A percentile compares a stretch with the other conserved stretches of the same genome.
Conservation (phyloP, 1,139 yeast species). For the Trichomonascaceae sp. region DNA sequence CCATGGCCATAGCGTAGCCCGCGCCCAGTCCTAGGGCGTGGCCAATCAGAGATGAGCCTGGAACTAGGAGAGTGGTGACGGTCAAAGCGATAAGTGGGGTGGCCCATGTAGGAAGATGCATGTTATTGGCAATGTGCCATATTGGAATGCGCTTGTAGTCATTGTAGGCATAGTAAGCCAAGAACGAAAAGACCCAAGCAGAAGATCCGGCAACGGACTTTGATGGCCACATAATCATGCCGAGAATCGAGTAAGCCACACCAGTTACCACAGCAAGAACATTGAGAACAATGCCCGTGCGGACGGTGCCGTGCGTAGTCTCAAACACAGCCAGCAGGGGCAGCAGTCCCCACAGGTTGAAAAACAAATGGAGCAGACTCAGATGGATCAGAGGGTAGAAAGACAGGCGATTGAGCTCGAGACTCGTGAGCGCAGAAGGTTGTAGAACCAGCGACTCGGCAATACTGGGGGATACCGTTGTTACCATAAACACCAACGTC, state of each 20-base stretch:
- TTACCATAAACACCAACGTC: constrained; percentile 28
- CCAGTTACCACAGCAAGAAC: constrained; percentile 60
- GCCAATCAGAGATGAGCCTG: constrained; percentile 61
- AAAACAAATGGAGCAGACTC: constrained; percentile 45
- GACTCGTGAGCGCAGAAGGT: constrained; percentile 42
- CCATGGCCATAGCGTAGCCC: constrained; percentile 45
- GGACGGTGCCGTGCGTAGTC: constrained; percentile 66
- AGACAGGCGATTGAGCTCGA: constrained; percentile 53
- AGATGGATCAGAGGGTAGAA: constrained; percentile 65
- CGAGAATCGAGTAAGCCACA: constrained; percentile 47
- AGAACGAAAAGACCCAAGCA: constrained; percentile 64
- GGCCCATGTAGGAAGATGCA: constrained; percentile 44
- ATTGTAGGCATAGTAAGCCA: constrained; percentile 49
- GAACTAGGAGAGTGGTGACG: constrained; percentile 35
- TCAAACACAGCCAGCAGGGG: constrained; percentile 59
- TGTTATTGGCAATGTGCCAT: constrained; percentile 16
- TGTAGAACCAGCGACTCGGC: constrained; percentile 32
- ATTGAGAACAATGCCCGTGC: constrained; percentile 74
- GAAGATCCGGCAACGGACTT: constrained; percentile 52
- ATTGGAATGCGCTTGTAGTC: constrained; percentile 43
- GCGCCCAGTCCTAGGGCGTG: constrained; percentile 43
- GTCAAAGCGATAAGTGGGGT: constrained; percentile 47
- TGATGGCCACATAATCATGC: constrained; percentile 40
- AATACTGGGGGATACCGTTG: constrained; percentile 20
- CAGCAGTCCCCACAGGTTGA: constrained; percentile 48